A percentile compares a stretch with the other conserved stretches of the same genome.
Evolutionary conservation across 2,329 filamentous ascomycete genomes (phyloP).

Genomic region (Aspergillus ibericus): DNA sequence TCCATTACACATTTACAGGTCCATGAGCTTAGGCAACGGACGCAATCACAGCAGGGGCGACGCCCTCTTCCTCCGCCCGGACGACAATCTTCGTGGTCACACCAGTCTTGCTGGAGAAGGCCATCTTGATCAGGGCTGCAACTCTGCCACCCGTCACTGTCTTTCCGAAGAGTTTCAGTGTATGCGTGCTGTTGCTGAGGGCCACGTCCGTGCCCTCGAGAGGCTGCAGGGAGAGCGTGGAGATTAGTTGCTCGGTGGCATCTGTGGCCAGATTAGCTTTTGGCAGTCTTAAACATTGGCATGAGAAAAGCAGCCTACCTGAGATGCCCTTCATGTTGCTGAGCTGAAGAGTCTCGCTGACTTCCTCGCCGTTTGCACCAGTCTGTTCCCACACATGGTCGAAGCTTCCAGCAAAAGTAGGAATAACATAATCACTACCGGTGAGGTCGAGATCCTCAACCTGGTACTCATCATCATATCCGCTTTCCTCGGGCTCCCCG

Average conservation of each 20-base stretch:
- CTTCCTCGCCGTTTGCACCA: slow-evolving; percentile 83
- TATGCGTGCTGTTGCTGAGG: slow-evolving; percentile 84
- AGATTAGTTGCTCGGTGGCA: slow-evolving; percentile 86
- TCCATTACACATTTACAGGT: slow-evolving; percentile 22
- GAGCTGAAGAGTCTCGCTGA: slow-evolving; percentile 86
- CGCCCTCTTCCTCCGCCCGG: slow-evolving; percentile 86
- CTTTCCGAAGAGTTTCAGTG: slow-evolving; percentile 94
- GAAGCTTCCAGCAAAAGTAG: slow-evolving; percentile 92
- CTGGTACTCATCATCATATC: slow-evolving; percentile 98
- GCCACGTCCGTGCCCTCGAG: slow-evolving; percentile 92
- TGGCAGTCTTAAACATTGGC: slow-evolving; percentile 10
- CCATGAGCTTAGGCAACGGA: slow-evolving; percentile 68
- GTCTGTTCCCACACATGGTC: slow-evolving; percentile 94
- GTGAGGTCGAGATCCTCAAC: slow-evolving; percentile 88
- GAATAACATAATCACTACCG: slow-evolving; percentile 91
- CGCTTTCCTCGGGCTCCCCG: slow-evolving; percentile 84
- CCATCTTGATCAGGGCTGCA: slow-evolving; percentile 86
- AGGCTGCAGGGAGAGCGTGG: slow-evolving; percentile 84
- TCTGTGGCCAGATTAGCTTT: slow-evolving; percentile 56
- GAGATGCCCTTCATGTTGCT: slow-evolving; percentile 87
- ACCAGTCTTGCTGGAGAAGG: slow-evolving; percentile 85
- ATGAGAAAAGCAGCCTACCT: slow-evolving; percentile 58
- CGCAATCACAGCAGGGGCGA: slow-evolving; percentile 79
- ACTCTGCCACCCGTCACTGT: slow-evolving; percentile 88
- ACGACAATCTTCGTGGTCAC: slow-evolving; percentile 95